These are phyloP conservation scores for Naganishia antarctica DNA, from an alignment of 768 basidiomycete genomes.

Conservation along the genomic window DNA sequence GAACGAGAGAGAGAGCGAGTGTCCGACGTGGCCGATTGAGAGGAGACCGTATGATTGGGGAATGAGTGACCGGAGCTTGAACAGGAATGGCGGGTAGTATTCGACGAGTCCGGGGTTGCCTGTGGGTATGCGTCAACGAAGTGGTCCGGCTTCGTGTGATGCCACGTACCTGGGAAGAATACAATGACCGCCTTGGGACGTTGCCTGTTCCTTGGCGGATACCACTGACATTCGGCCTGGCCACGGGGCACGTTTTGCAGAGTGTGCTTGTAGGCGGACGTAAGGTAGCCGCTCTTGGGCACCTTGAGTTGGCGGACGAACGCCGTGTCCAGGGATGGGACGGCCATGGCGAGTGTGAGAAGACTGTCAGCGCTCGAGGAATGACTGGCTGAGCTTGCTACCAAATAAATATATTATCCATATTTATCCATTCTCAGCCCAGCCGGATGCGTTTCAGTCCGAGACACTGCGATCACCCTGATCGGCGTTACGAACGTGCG, in stretches of 20 bases:
- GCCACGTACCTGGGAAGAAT: conserved; percentile 27
- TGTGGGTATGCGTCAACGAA: too few species aligned
- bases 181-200: conserved; percentile 19
- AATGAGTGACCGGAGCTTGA: conserved; percentile 56
- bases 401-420: too few species aligned
- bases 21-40: conserved; percentile 57
- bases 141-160: too few species aligned
- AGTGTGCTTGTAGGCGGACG: conserved; percentile 4
- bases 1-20: conserved; percentile 54
- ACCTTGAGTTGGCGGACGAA: conserved; percentile 1
- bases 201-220: conserved; percentile 20
- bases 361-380: too few species aligned
- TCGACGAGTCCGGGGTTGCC: conserved; percentile 61
- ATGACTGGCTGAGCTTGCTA: too few species aligned
- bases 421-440: too few species aligned
- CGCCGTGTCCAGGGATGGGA: too few species aligned
- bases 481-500: too few species aligned
- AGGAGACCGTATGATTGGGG: conserved; percentile 58
- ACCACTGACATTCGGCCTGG: conserved; percentile 25
- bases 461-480: too few species aligned
- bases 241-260: conserved; percentile 2
- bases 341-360: too few species aligned
- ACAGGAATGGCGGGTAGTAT: conserved; percentile 66
- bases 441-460: too few species aligned
- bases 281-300: neutral